Conservation (phyloP, 371 early-diverging fungal genomes). For the Syncephalastrum monosporum region DNA sequence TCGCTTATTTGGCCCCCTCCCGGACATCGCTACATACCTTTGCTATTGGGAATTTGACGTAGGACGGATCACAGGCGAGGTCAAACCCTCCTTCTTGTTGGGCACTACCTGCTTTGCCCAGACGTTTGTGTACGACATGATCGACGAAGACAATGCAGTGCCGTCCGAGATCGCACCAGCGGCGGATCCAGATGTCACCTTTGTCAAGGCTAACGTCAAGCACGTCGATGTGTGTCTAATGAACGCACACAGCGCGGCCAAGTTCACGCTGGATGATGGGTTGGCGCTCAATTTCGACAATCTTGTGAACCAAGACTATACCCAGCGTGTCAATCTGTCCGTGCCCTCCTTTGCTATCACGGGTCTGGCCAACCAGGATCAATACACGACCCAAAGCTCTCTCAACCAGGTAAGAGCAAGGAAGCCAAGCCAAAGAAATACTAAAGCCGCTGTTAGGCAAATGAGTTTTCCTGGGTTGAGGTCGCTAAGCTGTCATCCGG, state of each 20-base stretch:
- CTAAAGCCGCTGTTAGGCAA: conserved; percentile 10
- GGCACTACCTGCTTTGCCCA: conserved; percentile 60
- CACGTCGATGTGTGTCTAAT: conserved; percentile 65
- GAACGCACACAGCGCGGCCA: conserved; percentile 60
- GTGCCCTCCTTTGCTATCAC: conserved; percentile 59
- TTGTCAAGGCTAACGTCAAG: conserved; percentile 58
- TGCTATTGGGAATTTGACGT: conserved; percentile 74
- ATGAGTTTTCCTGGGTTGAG: conserved; percentile 68
- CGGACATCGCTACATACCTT: conserved; percentile 68
- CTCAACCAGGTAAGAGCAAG: no score
- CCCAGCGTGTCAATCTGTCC: conserved; percentile 56
- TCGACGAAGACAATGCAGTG: conserved; percentile 74
- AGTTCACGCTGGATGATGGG: conserved; percentile 57
- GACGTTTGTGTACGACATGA: conserved; percentile 66
- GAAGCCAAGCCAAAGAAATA: no score
- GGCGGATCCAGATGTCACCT: conserved; percentile 64
- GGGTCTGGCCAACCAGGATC: conserved; percentile 54
- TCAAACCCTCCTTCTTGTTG: conserved; percentile 64
- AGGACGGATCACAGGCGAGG: conserved; percentile 69
- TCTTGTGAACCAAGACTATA: conserved; percentile 62
- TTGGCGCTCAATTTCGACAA: conserved; percentile 66
- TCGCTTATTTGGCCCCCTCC: conserved; percentile 76
- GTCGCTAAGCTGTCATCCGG: conserved; percentile 64
- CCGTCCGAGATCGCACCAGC: conserved; percentile 48
- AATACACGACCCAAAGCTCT: conserved; percentile 4